Percentiles rank a stretch among this genome's conserved stretches.
Evolutionary conservation across 257 asterid species (phyloP).

Genomic region (Cynanchum wilfordii): DNA sequence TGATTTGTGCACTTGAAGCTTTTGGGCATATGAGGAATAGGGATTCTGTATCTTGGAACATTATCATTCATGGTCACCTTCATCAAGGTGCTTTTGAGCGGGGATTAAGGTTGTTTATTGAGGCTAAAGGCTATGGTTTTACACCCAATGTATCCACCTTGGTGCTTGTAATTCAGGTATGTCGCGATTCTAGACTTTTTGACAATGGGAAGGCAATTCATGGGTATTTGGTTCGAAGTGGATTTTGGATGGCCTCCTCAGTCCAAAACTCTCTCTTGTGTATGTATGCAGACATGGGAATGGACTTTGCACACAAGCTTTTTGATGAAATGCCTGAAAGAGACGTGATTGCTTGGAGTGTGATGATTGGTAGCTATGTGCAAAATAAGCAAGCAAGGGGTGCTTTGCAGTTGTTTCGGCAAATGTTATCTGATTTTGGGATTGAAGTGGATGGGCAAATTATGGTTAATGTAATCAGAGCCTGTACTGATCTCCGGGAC

Average conservation of each 20-base stretch:
- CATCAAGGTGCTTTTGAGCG: constrained; percentile 34
- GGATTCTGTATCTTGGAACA: constrained; percentile 90
- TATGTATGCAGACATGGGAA: constrained; percentile 47
- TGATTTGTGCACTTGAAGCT: constrained; percentile 38
- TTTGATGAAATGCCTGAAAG: constrained; percentile 61
- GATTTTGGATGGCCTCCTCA: constrained; percentile 45
- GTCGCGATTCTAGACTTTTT: constrained; percentile 36
- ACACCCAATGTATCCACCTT: constrained; percentile 72
- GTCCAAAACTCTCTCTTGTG: constrained; percentile 66
- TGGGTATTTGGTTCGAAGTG: constrained; percentile 50
- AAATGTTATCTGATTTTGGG: constrained; percentile 41
- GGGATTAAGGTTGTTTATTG: constrained; percentile 47
- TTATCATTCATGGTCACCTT: constrained; percentile 55
- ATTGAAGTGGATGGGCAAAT: constrained; percentile 60
- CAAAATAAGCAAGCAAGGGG: constrained; percentile 28
- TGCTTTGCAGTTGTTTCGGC: constrained; percentile 46
- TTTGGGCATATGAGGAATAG: constrained; percentile 40
- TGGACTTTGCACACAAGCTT: constrained; percentile 54
- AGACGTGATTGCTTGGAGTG: constrained; percentile 84
- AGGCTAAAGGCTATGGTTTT: constrained; percentile 50
- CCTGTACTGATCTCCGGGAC: constrained; percentile 48
- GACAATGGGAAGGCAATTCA: constrained; percentile 47
- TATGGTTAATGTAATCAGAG: constrained; percentile 66
- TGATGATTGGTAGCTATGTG: constrained; percentile 56
- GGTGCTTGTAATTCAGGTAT: constrained; percentile 61